A percentile compares a stretch with the other conserved stretches of the same genome.
phyloP scores from a whole-genome alignment of 164 flowering plant species.

The Cinnamomum chago region DNA sequence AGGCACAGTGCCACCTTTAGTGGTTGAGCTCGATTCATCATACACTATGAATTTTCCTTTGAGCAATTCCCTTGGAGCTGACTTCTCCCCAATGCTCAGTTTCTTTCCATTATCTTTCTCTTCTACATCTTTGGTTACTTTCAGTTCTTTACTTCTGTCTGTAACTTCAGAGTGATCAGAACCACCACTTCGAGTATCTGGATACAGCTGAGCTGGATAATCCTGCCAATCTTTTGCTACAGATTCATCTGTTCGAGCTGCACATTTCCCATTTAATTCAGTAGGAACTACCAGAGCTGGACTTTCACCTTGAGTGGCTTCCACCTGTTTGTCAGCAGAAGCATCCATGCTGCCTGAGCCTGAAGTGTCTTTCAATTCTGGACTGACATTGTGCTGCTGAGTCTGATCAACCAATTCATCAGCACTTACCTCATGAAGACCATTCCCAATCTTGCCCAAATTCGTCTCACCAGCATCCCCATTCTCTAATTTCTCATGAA shows the following conservation, averaged over 20 bases:
- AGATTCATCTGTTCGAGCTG: slow-evolving; percentile 13
- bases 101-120: slow-evolving; percentile 8
- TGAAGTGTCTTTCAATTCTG: neutral
- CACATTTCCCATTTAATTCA: slow-evolving; percentile 13
- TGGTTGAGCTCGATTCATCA: slow-evolving; percentile 1
- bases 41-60: slow-evolving; percentile 4
- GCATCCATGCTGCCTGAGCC: neutral
- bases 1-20: slow-evolving; percentile 8
- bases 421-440: slow-evolving; percentile 13
- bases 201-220: slow-evolving; percentile 8
- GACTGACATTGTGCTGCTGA: slow-evolving; percentile 14
- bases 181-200: slow-evolving; percentile 13
- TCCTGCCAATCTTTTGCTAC: neutral
- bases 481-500: slow-evolving; percentile 21
- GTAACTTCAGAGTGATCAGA: slow-evolving; percentile 5
- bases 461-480: slow-evolving; percentile 12
- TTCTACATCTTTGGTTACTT: slow-evolving; percentile 16
- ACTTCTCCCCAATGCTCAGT: neutral
- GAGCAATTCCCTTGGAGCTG: neutral
- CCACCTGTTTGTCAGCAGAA: slow-evolving; percentile 17
- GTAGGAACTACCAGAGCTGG: neutral
- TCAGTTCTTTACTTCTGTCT: slow-evolving; percentile 13
- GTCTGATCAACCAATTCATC: slow-evolving; percentile 9
- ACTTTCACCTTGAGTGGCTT: slow-evolving; percentile 2
- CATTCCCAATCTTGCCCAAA: slow-evolving; percentile 1